Evolutionary conservation across 2,329 filamentous ascomycete genomes (phyloP).

Genomic region (Stylonectria norvegica): DNA sequence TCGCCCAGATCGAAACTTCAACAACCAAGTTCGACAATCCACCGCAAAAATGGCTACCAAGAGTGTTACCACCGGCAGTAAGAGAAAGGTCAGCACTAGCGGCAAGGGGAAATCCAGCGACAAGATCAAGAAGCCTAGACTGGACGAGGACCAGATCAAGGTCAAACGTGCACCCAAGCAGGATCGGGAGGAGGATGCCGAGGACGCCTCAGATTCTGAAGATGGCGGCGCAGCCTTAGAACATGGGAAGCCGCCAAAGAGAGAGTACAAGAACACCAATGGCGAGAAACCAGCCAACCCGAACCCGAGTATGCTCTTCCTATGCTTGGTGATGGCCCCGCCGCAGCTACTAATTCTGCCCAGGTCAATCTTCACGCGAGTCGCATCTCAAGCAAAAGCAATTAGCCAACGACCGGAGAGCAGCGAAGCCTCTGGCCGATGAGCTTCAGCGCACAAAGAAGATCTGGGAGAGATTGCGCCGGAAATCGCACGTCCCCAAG

Average conservation of each 20-base stretch:
- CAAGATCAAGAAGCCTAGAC: too few species aligned
- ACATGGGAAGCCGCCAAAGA: conserved; percentile 37
- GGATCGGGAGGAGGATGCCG: conserved; percentile 40
- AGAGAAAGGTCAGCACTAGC: conserved; percentile 52
- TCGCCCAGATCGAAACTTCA: conserved; percentile 1
- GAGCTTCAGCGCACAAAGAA: conserved; percentile 87
- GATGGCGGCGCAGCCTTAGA: conserved; percentile 51
- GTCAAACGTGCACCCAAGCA: too few species aligned
- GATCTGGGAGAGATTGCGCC: conserved; percentile 88
- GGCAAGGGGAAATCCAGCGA: conserved; percentile 43
- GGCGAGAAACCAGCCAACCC: too few species aligned
- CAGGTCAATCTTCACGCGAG: conserved; percentile 71
- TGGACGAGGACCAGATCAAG: too few species aligned
- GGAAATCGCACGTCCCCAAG: conserved; percentile 88
- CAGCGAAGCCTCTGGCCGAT: conserved; percentile 89
- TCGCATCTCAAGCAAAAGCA: conserved; percentile 91
- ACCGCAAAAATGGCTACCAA: conserved; percentile 47
- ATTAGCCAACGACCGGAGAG: conserved; percentile 82
- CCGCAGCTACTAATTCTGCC: conserved; percentile 8
- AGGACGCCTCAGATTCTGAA: conserved; percentile 48
- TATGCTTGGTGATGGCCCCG: too few species aligned
- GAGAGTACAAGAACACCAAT: conserved; percentile 31
- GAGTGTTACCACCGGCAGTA: conserved; percentile 45
- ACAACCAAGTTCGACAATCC: conserved; percentile 4
- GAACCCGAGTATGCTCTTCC: too few species aligned